Evolutionary conservation across 495 filamentous ascomycete species (phyloP), one percentile per base, ranked within the genome.

Genomic region (Penicillium tannophilum): DNA sequence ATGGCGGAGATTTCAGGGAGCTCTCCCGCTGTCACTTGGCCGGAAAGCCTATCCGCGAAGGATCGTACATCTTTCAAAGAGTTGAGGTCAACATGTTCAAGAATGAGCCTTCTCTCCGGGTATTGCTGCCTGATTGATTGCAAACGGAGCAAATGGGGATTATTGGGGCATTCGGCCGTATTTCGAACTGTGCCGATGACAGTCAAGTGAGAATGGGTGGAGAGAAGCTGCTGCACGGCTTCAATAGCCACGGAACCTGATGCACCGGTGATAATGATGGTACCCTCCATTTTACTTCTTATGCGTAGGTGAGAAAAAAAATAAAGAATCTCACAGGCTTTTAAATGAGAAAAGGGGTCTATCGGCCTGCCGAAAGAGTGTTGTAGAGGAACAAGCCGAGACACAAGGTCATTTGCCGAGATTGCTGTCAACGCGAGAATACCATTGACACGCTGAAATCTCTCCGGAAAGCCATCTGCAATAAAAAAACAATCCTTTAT

Each of bases 211-310:
- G 70, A 57, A 33, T 75, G 67, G 3, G 59, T 58, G 23, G 49
- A 26, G 20, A 79, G 64, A 19, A 81, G 63, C 30, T 74, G 64
- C 12, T 67, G 52, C 8, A 75, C 66, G 0, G 72, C 65, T 24
- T 67, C 68, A 39, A 71, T 63, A 2, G 68, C 79, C 17, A 79
- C 65, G 6, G 73, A 74, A 57, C 75, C 66, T 43, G 75, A 77
- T n/a, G 78, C 78, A 7, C 78, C 77, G n/a, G 77, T 82, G 51
- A 81, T 62, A 19, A 82, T 55, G 17, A 80, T 62, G 14, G 73
- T 75, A 16, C 73, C 74, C 4, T 36, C n/a, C 45, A 55, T 42
- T 51, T 31, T 31, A 7, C 28, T 49, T 8, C 9, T 11, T 10
- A 36, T 7, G 9, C 10, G 9, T 36, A 9, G 3, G 20, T 23